Base-by-base conservation (phyloP, 2,329 filamentous ascomycete species). In the Ilyonectria destructans region DNA sequence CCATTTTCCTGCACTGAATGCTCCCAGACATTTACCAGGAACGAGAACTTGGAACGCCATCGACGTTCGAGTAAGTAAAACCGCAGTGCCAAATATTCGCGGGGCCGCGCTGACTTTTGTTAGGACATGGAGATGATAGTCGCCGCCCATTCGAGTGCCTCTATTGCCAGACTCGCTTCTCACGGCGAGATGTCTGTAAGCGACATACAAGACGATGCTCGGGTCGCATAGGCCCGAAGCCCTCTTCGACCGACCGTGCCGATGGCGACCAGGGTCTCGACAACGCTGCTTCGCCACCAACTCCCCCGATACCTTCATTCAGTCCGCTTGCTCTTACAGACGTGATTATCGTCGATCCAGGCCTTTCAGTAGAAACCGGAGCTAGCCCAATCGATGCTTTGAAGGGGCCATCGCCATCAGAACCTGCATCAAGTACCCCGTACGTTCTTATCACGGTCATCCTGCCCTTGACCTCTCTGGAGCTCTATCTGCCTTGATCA, bases 41-140 rank as follows among this genome's bases (percentile, higher is more conserved):
- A 74, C 67, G 73, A 73, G 64, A 75, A 74, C 31, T 23, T 73
- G 46, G 69, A 64, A 52, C 72, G 73, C 10, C 73, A 75, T 33
- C 67, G 63, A 46, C 73, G 72, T 12, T 71, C 73, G 12, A 72
- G 72, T 74, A 46, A 21, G 46, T 13, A 29, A 49, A 33, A 26
- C 33, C 23, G 29, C 19, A 10, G 23, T 45, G 17, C 15, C 10
- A 40, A 2, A 29, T 40, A 29, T n/a, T 43, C 35, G 9, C 29
- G 5, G n/a, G 21, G 8, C 31, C 19, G 45, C n/a, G 13, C 57
- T 59, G 12, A 59, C 57, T 19, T 5, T 26, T 40, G 2, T 15
- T 15, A 75, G 73, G 67, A 62, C 73, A 75, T 37, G 72, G 67
- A 2, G 68, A 62, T 21, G 65, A 68, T 13, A 67, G 56, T n/a